Evolutionary conservation across 441 rosid genomes (phyloP).

Genomic region (Brassica balearica): DNA sequence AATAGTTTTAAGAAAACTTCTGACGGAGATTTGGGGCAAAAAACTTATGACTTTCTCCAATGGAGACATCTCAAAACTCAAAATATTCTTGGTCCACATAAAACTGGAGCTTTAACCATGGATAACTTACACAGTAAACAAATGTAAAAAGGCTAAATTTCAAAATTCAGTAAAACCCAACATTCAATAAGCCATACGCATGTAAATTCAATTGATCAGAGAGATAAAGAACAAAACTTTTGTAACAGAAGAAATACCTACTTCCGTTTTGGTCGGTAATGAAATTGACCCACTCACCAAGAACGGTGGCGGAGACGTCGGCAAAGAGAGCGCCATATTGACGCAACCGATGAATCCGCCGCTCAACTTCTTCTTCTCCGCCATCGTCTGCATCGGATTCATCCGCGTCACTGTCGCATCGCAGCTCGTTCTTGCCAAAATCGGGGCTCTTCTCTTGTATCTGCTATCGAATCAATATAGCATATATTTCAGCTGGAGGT

Average conservation of each 20-base stretch:
- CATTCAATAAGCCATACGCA: not conserved
- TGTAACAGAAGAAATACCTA: conserved; percentile 25
- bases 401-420: too few relatives aligned
- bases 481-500: too few relatives aligned
- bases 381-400: too few relatives aligned
- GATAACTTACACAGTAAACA: not conserved
- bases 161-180: conserved; percentile 20
- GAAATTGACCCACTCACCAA: conserved; percentile 81
- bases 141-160: not conserved
- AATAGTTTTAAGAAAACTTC: not conserved
- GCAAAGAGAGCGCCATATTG: too few relatives aligned
- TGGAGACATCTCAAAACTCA: not conserved
- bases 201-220: not conserved
- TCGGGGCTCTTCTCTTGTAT: too few relatives aligned
- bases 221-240: not conserved
- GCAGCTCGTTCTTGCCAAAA: too few relatives aligned
- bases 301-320: too few relatives aligned
- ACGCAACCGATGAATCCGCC: too few relatives aligned
- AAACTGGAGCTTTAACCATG: not conserved
- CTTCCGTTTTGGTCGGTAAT: conserved; percentile 89
- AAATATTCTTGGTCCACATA: not conserved
- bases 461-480: too few relatives aligned
- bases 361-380: too few relatives aligned
- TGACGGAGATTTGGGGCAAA: not conserved
- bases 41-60: not conserved